Percentiles rank a stretch among this genome's conserved stretches.
Evolutionary conservation across 2,329 filamentous ascomycete species (phyloP).

Genomic region (Ceratocystis harringtonii): DNA sequence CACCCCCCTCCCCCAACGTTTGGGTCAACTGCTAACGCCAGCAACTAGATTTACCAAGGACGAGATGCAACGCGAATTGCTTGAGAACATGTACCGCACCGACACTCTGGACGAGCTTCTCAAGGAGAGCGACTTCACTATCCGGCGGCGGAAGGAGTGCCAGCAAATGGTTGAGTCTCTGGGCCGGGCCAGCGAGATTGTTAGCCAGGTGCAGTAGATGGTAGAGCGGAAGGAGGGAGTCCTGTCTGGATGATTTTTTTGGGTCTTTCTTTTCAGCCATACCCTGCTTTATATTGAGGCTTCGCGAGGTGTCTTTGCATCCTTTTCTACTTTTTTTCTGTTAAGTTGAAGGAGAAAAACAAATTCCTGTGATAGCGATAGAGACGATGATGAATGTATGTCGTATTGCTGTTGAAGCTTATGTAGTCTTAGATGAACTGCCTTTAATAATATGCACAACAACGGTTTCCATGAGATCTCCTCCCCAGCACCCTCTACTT

Average conservation of each 20-base stretch:
- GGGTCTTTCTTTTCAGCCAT: not conserved
- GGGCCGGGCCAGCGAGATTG: conserved; percentile 82
- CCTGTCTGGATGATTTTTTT: not conserved
- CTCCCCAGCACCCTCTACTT: not conserved
- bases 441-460: not conserved
- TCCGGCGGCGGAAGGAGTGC: conserved; percentile 90
- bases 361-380: not conserved
- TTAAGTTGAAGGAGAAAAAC: not conserved
- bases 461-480: not conserved
- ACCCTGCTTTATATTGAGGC: conserved; percentile 5
- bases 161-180: conserved; percentile 98
- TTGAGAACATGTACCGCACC: conserved; percentile 93
- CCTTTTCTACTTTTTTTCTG: not conserved
- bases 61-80: conserved; percentile 92
- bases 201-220: conserved; percentile 56
- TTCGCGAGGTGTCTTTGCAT: not conserved
- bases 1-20: not conserved
- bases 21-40: not conserved
- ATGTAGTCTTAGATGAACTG: not conserved
- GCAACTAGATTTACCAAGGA: conserved; percentile 70
- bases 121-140: conserved; percentile 95
- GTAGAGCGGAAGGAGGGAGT: not conserved
- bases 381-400: not conserved
- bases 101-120: conserved; percentile 84
- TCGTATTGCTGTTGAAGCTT: not conserved